phyloP scores from a whole-genome alignment of 148 eudicot genomes.

The Vaccinium darrowii region DNA sequence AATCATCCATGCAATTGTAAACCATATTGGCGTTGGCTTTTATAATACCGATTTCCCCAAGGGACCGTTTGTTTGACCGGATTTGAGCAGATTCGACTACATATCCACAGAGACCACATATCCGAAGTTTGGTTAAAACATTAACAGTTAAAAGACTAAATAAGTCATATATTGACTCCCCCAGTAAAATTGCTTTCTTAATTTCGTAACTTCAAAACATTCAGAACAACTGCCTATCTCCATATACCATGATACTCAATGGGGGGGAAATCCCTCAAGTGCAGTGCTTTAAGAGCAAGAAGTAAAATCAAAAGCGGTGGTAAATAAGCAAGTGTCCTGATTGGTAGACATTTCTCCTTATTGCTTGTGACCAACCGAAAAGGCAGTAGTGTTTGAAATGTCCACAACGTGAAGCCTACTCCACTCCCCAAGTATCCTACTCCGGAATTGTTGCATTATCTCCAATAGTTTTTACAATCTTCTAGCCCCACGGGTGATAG shows the following conservation, averaged over 20 bases:
- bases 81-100: neutral
- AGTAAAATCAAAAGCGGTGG: neutral
- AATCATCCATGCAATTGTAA: neutral
- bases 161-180: neutral
- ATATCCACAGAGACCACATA: neutral
- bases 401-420: neutral
- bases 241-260: neutral
- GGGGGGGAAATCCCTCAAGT: neutral
- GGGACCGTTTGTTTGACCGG: neutral
- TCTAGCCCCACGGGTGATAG: too few species aligned
- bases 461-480: too few species aligned
- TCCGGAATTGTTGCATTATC: too few species aligned
- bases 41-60: neutral
- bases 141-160: too few species aligned
- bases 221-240: neutral
- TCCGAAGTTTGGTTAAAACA: neutral
- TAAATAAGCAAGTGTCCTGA: neutral
- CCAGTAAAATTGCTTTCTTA: neutral
- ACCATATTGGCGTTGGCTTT: neutral
- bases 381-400: neutral
- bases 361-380: neutral
- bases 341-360: neutral
- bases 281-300: neutral
- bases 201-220: neutral
- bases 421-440: too few species aligned